Evolutionary conservation across 352 stramenopile species (phyloP), one percentile per base, ranked within the genome.

Genomic region (Globisporangium barbulae): DNA sequence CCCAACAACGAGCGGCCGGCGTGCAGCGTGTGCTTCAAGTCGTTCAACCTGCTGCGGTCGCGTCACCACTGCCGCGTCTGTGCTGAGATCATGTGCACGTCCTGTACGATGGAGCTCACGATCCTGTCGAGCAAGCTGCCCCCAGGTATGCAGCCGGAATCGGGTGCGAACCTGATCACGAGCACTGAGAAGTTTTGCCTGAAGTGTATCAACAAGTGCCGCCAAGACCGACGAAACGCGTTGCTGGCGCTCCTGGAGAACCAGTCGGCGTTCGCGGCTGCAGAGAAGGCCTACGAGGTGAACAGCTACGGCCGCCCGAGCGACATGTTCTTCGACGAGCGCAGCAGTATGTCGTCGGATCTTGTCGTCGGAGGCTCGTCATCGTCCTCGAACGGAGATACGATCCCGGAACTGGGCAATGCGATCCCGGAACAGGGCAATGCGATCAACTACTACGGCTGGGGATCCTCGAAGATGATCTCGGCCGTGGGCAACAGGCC

Each of bases 101-200:
- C 71, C 0, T 93, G 83, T 52, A 93, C 82, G 1, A 74, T 90
- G 31, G 81, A 90, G 64, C 64, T 93, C 17, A 73, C 73, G 0
- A 61, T 93, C 35, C 73, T 79, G 30, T 78, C 79, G 33, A 83
- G 71, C 57, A 79, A 78, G 30, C 65, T 92, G n/a, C 83, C 83
- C 1, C 58, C 64, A 0, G 69, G 66, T 0, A 74, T 90, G 74
- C 74, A 83, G 4, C 81, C 83, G 8, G 81, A 91, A 30, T 74
- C 76, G 5, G 79, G 76, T 21, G 75, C 61, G 61, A 78, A 69
- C 47, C 68, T 74, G 53, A 80, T 90, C 52, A 82, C 85, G 25
- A 86, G 76, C 56, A 64, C 82, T n/a, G 83, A 93, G 62, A 93
- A 91, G 59, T 93, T 93, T 42, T 93, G 84, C 56, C 73, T 90